Conservation (phyloP, 1,139 yeast genomes). For the Saccharomyces pastorianus region DNA sequence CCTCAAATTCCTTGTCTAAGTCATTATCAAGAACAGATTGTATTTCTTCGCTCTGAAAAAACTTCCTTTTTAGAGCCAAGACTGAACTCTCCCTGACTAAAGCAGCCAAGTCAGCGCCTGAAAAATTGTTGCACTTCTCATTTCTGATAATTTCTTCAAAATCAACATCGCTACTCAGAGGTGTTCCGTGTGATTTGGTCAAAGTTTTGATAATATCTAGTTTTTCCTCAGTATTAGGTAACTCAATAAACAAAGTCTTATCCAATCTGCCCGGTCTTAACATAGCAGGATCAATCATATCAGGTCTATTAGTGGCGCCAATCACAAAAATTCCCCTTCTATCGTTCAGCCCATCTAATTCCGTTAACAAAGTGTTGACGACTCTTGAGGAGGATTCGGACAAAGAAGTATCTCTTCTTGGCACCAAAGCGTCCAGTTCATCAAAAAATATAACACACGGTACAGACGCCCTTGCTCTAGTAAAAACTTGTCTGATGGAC, state of each 20-base stretch:
- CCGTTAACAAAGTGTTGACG: conserved; percentile 88
- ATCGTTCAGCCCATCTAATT: conserved; percentile 88
- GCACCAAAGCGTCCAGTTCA: conserved; percentile 92
- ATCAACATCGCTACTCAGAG: conserved; percentile 58
- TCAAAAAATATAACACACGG: conserved; percentile 96
- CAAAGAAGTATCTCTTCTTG: conserved; percentile 78
- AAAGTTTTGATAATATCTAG: conserved; percentile 74
- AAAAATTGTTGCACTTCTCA: conserved; percentile 75
- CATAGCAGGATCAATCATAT: conserved; percentile 98
- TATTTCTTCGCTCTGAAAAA: conserved; percentile 40
- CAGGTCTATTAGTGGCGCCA: conserved; percentile 97
- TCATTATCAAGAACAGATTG: conserved; percentile 34
- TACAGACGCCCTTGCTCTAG: conserved; percentile 86
- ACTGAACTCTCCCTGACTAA: conserved; percentile 91
- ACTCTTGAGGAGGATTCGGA: conserved; percentile 91
- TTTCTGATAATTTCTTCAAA: conserved; percentile 58
- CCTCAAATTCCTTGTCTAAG: conserved; percentile 37
- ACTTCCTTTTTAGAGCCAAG: conserved; percentile 65
- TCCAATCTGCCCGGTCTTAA: conserved; percentile 93
- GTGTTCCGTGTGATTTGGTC: conserved; percentile 64
- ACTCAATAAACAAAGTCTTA: conserved; percentile 82
- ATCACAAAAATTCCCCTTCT: conserved; percentile 88
- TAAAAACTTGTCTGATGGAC: conserved; percentile 90
- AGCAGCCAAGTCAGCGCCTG: conserved; percentile 94
- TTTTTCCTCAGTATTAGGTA: conserved; percentile 73